Base-by-base conservation (phyloP, 2,329 filamentous ascomycete genomes). In the Colletotrichum simmondsii region DNA sequence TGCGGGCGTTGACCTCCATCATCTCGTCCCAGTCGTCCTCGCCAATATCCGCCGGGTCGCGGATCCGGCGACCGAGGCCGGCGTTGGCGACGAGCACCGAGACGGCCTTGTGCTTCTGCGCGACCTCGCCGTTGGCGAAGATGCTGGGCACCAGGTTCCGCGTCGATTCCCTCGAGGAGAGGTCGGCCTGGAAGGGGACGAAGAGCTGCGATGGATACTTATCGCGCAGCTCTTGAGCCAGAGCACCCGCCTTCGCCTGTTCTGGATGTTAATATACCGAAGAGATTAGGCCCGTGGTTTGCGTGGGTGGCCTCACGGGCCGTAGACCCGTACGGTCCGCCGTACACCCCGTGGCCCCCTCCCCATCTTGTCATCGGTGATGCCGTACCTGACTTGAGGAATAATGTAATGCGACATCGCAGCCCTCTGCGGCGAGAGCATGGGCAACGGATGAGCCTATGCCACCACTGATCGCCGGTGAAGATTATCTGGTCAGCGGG, bases 21-120 rank as follows among this genome's bases (percentile, higher is more conserved):
- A 82, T 76, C 58, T 80, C 77, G 72, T 83, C 81, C 81, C 81
- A 83, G 53, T 82, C 80, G 2, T 80, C 80, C 42, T 82, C 81
- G 42, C 68, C 69, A 30, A 83, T 82, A 24, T 83, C 76, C 3
- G 72, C 65, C 28, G 80, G 74, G 67, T 83, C 79, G 0, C 81
- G 78, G 37, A 83, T 81, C 2, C 81, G 78, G n/a, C 76, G 77
- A 2, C 80, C 81, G 0, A 81, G 12, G 0, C 81, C 81, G 3
- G 80, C 80, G 22, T 81, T 81, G 58, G 80, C 80, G 8, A 81
- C 77, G 4, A 81, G 71, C 2, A 81, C 75, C 0, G 80, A 81
- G 2, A 82, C 73, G 28, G 79, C 76, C n/a, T 57, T 64, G 62
- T 82, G 80, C 65, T 75, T 77, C 59, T 58, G 66, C 12, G 66